These are phyloP conservation scores for Coniferiporia sulphurascens DNA, from an alignment of 1,284 basidiomycete species.

Conservation along the genomic window DNA sequence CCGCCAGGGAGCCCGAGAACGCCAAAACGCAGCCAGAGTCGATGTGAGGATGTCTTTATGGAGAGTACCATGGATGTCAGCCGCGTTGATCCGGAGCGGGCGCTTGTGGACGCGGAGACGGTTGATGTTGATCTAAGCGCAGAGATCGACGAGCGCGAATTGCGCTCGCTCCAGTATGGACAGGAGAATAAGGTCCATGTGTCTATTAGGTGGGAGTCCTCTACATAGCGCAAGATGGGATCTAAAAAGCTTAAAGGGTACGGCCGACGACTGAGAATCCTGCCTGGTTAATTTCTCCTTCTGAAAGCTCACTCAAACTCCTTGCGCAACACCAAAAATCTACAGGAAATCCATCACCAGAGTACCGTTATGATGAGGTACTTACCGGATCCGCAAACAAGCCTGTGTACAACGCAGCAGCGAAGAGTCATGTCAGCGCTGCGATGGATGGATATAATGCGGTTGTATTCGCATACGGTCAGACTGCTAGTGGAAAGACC, in stretches of 20 bases:
- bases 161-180: conserved; percentile 44
- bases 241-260: conserved; percentile 41
- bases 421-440: conserved; percentile 81
- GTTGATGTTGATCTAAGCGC: conserved; percentile 65
- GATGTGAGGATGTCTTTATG: conserved; percentile 43
- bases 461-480: conserved; percentile 91
- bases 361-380: conserved; percentile 73
- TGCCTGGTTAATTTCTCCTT: conserved; percentile 49
- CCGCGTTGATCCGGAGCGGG: conserved; percentile 69
- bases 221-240: not conserved
- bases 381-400: conserved; percentile 83
- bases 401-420: conserved; percentile 79
- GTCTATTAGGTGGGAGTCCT: conserved; percentile 62
- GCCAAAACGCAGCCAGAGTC: conserved; percentile 22
- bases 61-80: conserved; percentile 71
- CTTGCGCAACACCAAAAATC: conserved; percentile 51
- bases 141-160: conserved; percentile 55
- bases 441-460: conserved; percentile 97
- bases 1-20: conserved; percentile 32
- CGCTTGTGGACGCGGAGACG: conserved; percentile 64
- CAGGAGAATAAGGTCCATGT: conserved; percentile 85
- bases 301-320: conserved; percentile 47
- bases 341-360: conserved; percentile 33
- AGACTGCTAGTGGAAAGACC: conserved; percentile 90
- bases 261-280: conserved; percentile 55